Evolutionary conservation across 768 basidiomycete genomes (phyloP).

Genomic region (Hebeloma cylindrosporum): DNA sequence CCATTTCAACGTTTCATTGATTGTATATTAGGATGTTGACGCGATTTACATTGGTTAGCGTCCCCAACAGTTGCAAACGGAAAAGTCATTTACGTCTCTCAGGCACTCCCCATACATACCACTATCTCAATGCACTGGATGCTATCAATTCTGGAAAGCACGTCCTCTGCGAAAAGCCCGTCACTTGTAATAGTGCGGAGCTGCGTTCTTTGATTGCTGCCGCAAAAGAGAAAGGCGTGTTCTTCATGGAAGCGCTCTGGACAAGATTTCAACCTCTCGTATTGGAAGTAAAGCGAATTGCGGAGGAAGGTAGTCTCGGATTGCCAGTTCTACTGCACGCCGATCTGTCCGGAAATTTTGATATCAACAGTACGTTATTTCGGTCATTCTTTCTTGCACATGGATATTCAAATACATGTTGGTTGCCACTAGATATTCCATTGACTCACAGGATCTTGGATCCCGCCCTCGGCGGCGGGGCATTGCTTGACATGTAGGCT

Average conservation of each 20-base stretch:
- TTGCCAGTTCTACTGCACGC: conserved; percentile 67
- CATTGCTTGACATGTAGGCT: conserved; percentile 77
- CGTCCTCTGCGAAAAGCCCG: conserved; percentile 88
- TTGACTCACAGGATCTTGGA: conserved; percentile 75
- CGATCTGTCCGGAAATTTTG: conserved; percentile 73
- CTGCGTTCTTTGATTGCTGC: conserved; percentile 68
- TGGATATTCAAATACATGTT: neutral
- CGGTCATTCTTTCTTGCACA: neutral
- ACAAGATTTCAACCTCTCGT: conserved; percentile 78
- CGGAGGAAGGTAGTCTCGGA: conserved; percentile 64
- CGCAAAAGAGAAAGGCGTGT: conserved; percentile 76
- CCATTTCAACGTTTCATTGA: neutral
- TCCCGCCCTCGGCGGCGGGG: conserved; percentile 79
- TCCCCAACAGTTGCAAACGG: neutral
- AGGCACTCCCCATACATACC: conserved; percentile 85
- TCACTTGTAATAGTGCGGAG: conserved; percentile 76
- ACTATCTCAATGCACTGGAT: conserved; percentile 75
- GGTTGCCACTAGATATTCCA: conserved; percentile 50
- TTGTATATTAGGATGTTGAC: conserved; percentile 57
- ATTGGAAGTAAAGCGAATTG: conserved; percentile 61
- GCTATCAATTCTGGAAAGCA: conserved; percentile 81
- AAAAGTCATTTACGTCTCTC: neutral
- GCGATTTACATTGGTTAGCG: conserved; percentile 51
- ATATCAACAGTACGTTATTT: conserved; percentile 55
- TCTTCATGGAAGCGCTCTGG: conserved; percentile 94